phyloP scores from a whole-genome alignment of 495 filamentous ascomycete species.

The Staphylotrichum longicolle region DNA sequence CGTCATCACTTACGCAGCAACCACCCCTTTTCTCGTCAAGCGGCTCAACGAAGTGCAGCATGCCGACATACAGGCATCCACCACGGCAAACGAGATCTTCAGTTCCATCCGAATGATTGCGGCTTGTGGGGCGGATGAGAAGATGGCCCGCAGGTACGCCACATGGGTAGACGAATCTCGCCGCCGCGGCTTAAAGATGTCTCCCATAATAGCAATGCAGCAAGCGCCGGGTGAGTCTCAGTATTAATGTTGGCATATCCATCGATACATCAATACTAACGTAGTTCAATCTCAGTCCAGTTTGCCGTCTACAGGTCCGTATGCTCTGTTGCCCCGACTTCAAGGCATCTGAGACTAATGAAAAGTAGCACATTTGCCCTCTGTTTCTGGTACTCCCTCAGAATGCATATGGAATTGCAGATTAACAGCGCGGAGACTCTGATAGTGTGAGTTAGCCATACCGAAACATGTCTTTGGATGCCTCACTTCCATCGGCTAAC shows the following conservation, averaged over 20 bases:
- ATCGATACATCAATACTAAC: conserved; percentile 12
- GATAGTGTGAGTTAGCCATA: conserved; percentile 45
- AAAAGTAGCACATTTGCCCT: conserved; percentile 44
- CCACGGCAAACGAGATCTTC: conserved; percentile 58
- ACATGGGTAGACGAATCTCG: conserved; percentile 58
- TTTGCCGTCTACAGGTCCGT: conserved; percentile 46
- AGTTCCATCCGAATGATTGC: conserved; percentile 58
- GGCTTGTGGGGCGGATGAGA: conserved; percentile 61
- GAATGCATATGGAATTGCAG: conserved; percentile 31
- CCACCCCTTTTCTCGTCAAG: conserved; percentile 58
- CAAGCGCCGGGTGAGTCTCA: conserved; percentile 40
- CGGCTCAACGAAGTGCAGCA: conserved; percentile 54
- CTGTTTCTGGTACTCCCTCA: conserved; percentile 45
- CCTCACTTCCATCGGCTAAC: conserved; percentile 22
- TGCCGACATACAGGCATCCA: conserved; percentile 59
- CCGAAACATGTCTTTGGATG: no score
- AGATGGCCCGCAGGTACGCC: conserved; percentile 52
- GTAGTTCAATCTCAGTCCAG: conserved; percentile 32
- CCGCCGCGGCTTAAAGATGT: conserved; percentile 50
- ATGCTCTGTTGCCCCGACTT: neutral
- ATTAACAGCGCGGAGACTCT: conserved; percentile 40
- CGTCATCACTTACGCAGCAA: conserved; percentile 52
- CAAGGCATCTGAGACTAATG: conserved; percentile 11
- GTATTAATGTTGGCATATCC: neutral
- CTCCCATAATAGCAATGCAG: conserved; percentile 48